Percentiles rank a stretch among this genome's conserved stretches.
Conservation (phyloP, 2,329 filamentous ascomycete species). For the Aspergillus glaucus region DNA sequence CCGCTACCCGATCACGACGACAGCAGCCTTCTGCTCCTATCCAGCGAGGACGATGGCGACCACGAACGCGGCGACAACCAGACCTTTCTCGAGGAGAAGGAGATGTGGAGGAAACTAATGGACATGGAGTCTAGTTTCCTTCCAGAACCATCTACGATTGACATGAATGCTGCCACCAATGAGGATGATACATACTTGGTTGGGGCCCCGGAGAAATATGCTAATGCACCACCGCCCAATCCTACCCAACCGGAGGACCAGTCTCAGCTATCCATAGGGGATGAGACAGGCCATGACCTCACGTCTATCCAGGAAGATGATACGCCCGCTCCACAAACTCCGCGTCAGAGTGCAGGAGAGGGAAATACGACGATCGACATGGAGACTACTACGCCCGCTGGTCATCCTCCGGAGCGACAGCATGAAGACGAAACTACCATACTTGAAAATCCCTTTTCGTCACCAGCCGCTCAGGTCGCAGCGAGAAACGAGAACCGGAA, state of each 20-base stretch:
- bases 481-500: constrained; percentile 35
- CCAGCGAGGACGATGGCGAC: constrained; percentile 25
- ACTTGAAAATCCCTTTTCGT: constrained; percentile 39
- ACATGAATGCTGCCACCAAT: constrained; percentile 21
- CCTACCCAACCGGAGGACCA: constrained; percentile 11
- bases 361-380: constrained; percentile 10
- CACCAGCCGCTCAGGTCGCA: constrained; percentile 40
- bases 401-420: constrained; percentile 10
- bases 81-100: constrained; percentile 48
- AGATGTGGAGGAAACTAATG: constrained; percentile 55
- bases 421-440: constrained; percentile 29
- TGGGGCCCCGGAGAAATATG: constrained; percentile 26
- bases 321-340: constrained; percentile 11
- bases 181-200: constrained; percentile 40
- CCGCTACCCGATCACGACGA: constrained; percentile 30
- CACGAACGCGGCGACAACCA: constrained; percentile 32
- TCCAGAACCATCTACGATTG: constrained; percentile 47
- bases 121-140: constrained; percentile 60
- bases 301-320: constrained; percentile 9
- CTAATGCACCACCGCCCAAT: constrained; percentile 9
- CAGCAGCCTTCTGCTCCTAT: constrained; percentile 25
- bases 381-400: constrained; percentile 12
- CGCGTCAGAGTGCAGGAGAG: constrained; percentile 4
- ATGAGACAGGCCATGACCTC: constrained; percentile 16
- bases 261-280: constrained; percentile 19